Conservation (phyloP, 345 rosid genomes). For the Geranium rotundifolium region DNA sequence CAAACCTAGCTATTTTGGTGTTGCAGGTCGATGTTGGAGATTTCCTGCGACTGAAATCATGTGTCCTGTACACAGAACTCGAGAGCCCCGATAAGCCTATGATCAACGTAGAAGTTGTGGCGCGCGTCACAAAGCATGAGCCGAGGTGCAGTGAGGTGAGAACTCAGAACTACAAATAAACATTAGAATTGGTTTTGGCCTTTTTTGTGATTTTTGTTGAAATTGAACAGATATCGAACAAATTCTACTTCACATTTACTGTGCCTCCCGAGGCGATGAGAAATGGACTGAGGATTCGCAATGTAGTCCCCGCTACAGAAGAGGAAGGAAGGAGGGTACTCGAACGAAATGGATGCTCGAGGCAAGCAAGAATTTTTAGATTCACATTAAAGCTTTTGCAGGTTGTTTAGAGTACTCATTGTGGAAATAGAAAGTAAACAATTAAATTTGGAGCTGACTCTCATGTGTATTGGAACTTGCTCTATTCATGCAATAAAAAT, state of each 20-base stretch:
- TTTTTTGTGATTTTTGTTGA: too few species aligned
- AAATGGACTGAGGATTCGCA: conserved; percentile 57
- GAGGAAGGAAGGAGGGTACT: conserved; percentile 75
- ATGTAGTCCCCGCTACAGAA: conserved; percentile 85
- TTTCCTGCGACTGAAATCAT: conserved; percentile 73
- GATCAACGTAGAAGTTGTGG: conserved; percentile 68
- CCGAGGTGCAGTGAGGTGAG: conserved; percentile 64
- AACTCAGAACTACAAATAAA: not conserved
- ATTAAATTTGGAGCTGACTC: too few species aligned
- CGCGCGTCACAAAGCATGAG: conserved; percentile 72
- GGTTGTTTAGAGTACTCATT: too few species aligned
- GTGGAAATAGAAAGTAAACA: too few species aligned
- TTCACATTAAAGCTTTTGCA: too few species aligned
- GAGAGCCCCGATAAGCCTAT: conserved; percentile 40
- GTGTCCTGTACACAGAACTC: conserved; percentile 61
- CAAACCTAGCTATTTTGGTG: not conserved
- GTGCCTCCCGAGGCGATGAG: conserved; percentile 60
- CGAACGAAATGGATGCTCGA: conserved; percentile 70
- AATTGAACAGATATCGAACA: conserved; percentile 59
- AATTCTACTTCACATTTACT: conserved; percentile 78
- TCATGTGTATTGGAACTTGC: too few species aligned
- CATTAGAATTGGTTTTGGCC: conserved; percentile 1
- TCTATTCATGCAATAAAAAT: too few species aligned
- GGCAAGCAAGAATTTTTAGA: conserved; percentile 5
- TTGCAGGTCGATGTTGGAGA: conserved; percentile 76